Conservation (phyloP, 1,284 basidiomycete species). For the Pseudozyma flocculosa region DNA sequence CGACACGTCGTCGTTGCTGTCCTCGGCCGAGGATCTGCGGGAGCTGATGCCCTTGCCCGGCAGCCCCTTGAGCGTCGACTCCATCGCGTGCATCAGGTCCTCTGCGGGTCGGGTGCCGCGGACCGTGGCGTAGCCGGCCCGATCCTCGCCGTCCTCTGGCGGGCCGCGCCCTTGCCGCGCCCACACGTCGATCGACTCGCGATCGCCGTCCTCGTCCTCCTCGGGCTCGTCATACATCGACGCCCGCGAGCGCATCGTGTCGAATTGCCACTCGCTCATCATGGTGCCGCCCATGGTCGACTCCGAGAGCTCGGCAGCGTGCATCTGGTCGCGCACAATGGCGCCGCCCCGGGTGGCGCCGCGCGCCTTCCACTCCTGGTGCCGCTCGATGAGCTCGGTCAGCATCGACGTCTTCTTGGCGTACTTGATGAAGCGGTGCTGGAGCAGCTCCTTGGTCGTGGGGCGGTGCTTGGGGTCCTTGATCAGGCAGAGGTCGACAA, state of each 20-base stretch:
- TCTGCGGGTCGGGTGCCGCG: constrained; percentile 39
- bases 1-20: constrained; percentile 24
- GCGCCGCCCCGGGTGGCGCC: constrained; percentile 38
- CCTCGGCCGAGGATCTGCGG: not conserved
- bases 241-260: constrained; percentile 71
- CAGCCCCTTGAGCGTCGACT: constrained; percentile 17
- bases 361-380: constrained; percentile 55
- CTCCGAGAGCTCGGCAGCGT: constrained; percentile 24
- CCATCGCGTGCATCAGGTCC: constrained; percentile 41
- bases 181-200: constrained; percentile 34
- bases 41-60: not conserved
- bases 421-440: constrained; percentile 84
- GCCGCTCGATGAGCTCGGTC: constrained; percentile 75
- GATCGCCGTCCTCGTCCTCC: constrained; percentile 65
- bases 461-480: constrained; percentile 89
- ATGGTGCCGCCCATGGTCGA: constrained; percentile 63
- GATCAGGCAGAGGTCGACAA: constrained; percentile 83
- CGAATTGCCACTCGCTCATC: constrained; percentile 92
- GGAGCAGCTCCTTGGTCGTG: constrained; percentile 82
- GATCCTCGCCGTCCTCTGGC: constrained; percentile 55
- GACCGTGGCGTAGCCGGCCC: constrained; percentile 49
- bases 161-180: constrained; percentile 45
- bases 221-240: constrained; percentile 61
- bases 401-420: constrained; percentile 77
- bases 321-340: constrained; percentile 38